Percentiles rank a stretch among this genome's conserved stretches.
These are phyloP conservation scores for Rhodosorus marinus DNA, from an alignment of 23 red algal species.

Conservation along the genomic window DNA sequence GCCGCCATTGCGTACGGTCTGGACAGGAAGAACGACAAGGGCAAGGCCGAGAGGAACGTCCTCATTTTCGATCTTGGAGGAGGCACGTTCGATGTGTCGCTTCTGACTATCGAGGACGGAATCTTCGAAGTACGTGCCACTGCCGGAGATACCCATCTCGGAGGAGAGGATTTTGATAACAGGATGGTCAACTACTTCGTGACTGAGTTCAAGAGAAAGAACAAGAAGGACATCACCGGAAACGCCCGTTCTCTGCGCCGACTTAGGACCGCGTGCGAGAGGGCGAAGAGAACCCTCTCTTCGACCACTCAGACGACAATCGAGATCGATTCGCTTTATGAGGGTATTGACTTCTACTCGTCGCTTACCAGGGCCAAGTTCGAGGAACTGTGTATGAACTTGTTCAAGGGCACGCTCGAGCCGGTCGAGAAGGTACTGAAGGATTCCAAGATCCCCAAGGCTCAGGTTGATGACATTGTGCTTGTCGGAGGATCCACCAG, in stretches of 20 bases:
- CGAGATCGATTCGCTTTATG: constrained; percentile 92
- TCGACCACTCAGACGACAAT: constrained; percentile 90
- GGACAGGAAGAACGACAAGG: constrained; percentile 45
- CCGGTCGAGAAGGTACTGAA: constrained; percentile 86
- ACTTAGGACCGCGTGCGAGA: constrained; percentile 93
- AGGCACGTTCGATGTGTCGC: constrained; percentile 97
- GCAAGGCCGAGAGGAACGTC: constrained; percentile 62
- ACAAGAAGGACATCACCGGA: constrained; percentile 95
- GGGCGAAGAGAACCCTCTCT: constrained; percentile 90
- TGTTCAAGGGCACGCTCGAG: constrained; percentile 87
- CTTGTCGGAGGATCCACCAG: constrained; percentile 97
- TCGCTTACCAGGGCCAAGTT: constrained; percentile 94
- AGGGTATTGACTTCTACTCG: constrained; percentile 96
- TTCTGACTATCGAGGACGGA: constrained; percentile 92
- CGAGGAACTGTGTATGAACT: constrained; percentile 94
- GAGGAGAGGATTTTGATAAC: constrained; percentile 99
- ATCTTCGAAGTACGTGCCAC: constrained; percentile 98
- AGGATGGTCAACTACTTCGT: constrained; percentile 90
- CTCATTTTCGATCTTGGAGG: constrained; percentile 96
- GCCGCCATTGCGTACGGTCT: constrained; percentile 98
- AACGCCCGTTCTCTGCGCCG: constrained; percentile 78
- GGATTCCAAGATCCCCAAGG: constrained; percentile 86
- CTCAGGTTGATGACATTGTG: constrained; percentile 89
- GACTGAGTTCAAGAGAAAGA: constrained; percentile 94
- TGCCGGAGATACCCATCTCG: constrained; percentile 88